A percentile compares a stretch with the other conserved stretches of the same genome.
phyloP scores from a whole-genome alignment of 768 basidiomycete species.

The Rhizopogon roseolus region DNA sequence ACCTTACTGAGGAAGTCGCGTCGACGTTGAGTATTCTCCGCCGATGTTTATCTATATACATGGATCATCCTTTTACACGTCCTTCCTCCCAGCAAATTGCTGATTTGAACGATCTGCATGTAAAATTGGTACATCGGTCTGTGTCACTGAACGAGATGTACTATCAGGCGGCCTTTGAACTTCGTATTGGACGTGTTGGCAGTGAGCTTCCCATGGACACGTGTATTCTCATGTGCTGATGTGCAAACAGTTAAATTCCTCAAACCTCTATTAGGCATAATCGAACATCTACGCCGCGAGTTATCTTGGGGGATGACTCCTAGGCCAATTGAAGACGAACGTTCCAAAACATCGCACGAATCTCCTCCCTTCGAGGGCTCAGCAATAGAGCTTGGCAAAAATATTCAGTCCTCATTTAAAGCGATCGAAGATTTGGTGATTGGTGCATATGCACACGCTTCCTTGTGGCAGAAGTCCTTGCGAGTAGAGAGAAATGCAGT shows the following conservation, averaged over 20 bases:
- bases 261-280: conserved; percentile 36
- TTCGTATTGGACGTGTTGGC: conserved; percentile 38
- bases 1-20: conserved; percentile 36
- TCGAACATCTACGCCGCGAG: conserved; percentile 42
- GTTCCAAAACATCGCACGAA: neutral
- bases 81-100: conserved; percentile 9
- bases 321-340: neutral
- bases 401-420: conserved; percentile 30
- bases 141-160: conserved; percentile 36
- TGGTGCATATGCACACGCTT: conserved; percentile 19
- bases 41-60: conserved; percentile 26
- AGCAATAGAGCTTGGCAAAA: conserved; percentile 29
- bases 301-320: conserved; percentile 37
- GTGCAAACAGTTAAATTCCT: conserved; percentile 32
- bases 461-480: conserved; percentile 1
- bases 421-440: conserved; percentile 29
- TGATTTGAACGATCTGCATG: conserved; percentile 14
- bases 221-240: neutral
- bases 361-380: conserved; percentile 19
- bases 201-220: conserved; percentile 22
- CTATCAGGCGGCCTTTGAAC: conserved; percentile 41
- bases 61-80: conserved; percentile 19
- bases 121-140: conserved; percentile 29
- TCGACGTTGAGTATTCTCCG: conserved; percentile 29
- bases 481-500: conserved; percentile 11